These are phyloP conservation scores for Taxillus chinensis DNA, from an alignment of 164 flowering plant species.

Conservation along the genomic window DNA sequence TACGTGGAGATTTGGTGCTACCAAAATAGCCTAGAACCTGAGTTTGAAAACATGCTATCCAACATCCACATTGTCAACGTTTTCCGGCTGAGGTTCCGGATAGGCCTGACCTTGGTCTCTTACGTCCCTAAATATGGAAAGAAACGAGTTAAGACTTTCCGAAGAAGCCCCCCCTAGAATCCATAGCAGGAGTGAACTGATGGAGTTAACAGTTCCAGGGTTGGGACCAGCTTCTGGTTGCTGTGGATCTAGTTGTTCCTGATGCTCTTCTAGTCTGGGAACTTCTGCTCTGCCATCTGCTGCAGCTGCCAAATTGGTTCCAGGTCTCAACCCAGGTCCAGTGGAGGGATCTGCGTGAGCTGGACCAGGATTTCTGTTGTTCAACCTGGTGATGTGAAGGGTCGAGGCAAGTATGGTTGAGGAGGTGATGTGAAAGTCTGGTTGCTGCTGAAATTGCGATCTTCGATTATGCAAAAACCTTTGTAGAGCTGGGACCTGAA, in stretches of 20 bases:
- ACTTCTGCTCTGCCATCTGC: conserved; percentile 18
- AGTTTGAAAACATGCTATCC: conserved; percentile 6
- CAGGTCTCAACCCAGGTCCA: conserved; percentile 31
- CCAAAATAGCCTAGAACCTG: no score
- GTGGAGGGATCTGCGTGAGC: conserved; percentile 21
- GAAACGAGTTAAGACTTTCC: conserved; percentile 69
- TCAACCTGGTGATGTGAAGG: conserved; percentile 81
- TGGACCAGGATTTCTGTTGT: conserved; percentile 46
- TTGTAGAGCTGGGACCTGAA: conserved; percentile 88
- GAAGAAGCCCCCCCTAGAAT: conserved; percentile 79
- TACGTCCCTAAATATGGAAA: conserved; percentile 77
- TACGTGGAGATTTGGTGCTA: not conserved
- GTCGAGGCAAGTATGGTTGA: conserved; percentile 93
- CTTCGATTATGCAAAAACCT: conserved; percentile 73
- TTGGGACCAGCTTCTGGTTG: conserved; percentile 35
- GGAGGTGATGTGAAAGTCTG: conserved; percentile 83
- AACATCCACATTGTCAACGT: conserved; percentile 9
- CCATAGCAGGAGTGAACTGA: conserved; percentile 76
- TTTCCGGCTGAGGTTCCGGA: conserved; percentile 34
- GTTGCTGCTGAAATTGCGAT: conserved; percentile 75
- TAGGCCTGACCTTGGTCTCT: conserved; percentile 75
- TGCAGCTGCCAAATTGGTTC: conserved; percentile 17
- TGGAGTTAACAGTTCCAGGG: conserved; percentile 51
- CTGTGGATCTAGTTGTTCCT: conserved; percentile 28
- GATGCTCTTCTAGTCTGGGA: conserved; percentile 25